Evolutionary conservation across 805 yeast species (phyloP).

Genomic region (Myxozyma mucilagina): DNA sequence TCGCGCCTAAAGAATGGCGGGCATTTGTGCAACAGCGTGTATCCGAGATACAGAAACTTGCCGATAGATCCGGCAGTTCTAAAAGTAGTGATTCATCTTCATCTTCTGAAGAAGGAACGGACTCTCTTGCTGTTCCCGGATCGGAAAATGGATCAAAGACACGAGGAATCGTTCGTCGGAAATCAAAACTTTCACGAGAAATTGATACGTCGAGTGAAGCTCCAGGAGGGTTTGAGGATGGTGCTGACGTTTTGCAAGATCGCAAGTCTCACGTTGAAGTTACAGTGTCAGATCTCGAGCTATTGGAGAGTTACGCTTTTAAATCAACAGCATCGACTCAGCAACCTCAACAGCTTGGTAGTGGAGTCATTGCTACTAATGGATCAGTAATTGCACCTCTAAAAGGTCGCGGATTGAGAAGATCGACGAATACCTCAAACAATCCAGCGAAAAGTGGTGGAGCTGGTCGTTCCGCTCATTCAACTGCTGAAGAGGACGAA

Average conservation of each 20-base stretch:
- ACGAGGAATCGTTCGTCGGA: slow-evolving; percentile 12
- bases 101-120: too few species aligned
- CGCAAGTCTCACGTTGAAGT: slow-evolving; percentile 9
- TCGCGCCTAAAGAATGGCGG: slow-evolving; percentile 81
- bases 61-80: not conserved
- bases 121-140: not conserved
- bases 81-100: not conserved
- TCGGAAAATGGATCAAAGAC: not conserved
- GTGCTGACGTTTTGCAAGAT: slow-evolving; percentile 21
- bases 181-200: slow-evolving; percentile 26
- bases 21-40: slow-evolving; percentile 45
- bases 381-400: slow-evolving; percentile 1
- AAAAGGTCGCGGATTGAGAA: slow-evolving; percentile 11
- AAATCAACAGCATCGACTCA: not conserved
- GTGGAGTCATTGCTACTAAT: not conserved
- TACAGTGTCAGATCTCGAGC: slow-evolving; percentile 16
- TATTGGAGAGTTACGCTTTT: slow-evolving; percentile 7
- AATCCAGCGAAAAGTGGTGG: not conserved
- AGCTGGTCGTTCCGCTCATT: not conserved
- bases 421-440: slow-evolving; percentile 11
- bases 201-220: slow-evolving; percentile 11
- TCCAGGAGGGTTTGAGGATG: slow-evolving; percentile 20
- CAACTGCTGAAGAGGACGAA: not conserved
- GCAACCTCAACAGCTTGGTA: not conserved
- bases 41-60: slow-evolving; percentile 38